Percentiles rank a stretch among this genome's conserved stretches.
phyloP scores from a whole-genome alignment of 768 basidiomycete genomes.

The Mycena venus region DNA sequence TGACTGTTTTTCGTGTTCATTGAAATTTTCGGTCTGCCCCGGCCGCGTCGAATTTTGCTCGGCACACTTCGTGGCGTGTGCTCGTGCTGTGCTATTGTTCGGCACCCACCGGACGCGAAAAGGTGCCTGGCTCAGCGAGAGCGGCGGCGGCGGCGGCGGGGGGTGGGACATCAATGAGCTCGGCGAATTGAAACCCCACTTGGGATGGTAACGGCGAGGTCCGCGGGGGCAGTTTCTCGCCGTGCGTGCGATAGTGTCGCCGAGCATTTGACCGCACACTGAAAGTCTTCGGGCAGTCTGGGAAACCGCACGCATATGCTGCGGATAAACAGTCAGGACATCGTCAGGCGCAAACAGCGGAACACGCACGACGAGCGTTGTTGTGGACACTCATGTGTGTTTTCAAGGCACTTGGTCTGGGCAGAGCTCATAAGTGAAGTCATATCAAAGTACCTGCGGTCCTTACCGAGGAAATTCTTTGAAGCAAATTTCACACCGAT shows the following conservation, averaged over 20 bases:
- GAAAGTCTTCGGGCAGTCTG: constrained; percentile 75
- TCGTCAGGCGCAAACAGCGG: background rate
- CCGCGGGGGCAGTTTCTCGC: constrained; percentile 50
- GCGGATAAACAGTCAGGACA: background rate
- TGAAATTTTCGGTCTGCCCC: background rate
- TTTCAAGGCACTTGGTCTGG: constrained; percentile 65
- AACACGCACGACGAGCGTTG: constrained; percentile 62
- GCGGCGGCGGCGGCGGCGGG: background rate
- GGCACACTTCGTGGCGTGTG: background rate
- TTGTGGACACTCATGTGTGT: constrained; percentile 74
- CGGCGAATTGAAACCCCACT: background rate
- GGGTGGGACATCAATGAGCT: background rate
- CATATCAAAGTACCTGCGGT: constrained; percentile 12
- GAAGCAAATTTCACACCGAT: constrained; percentile 61
- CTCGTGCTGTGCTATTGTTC: background rate
- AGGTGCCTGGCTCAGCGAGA: background rate
- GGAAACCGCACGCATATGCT: constrained; percentile 69
- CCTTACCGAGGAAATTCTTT: constrained; percentile 65
- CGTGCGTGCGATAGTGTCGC: constrained; percentile 84
- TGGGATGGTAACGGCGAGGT: background rate
- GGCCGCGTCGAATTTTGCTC: background rate
- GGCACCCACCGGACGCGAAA: constrained; percentile 22
- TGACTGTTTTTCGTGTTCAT: background rate
- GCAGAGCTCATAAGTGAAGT: background rate
- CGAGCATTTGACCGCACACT: constrained; percentile 87